phyloP scores from a whole-genome alignment of 257 asterid genomes.

The Solanum pinnatisectum region DNA sequence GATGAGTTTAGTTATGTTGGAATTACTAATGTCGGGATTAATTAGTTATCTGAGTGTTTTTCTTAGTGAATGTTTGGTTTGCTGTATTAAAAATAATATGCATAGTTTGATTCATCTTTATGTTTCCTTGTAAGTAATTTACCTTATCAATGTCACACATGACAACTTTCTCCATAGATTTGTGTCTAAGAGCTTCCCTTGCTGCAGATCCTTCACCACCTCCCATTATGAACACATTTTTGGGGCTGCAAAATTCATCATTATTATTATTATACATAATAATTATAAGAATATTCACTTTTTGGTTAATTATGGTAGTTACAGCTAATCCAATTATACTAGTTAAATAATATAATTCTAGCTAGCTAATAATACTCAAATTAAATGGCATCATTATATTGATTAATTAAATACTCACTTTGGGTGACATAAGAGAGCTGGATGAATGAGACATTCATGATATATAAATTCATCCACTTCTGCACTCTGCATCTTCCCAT shows the following conservation, averaged over 20 bases:
- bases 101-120: background rate
- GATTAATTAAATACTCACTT: slow-evolving; percentile 29
- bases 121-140: background rate
- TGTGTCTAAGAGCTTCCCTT: slow-evolving; percentile 89
- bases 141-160: slow-evolving; percentile 99
- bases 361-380: background rate
- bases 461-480: slow-evolving; percentile 92
- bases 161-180: slow-evolving; percentile 66
- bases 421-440: slow-evolving; percentile 86
- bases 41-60: background rate
- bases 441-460: slow-evolving; percentile 95
- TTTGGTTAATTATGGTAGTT: background rate
- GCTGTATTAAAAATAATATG: background rate
- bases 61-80: too few relatives aligned
- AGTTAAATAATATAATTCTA: background rate
- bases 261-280: background rate
- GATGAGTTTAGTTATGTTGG: too few relatives aligned
- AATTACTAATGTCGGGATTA: too few relatives aligned
- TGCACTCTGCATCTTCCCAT: slow-evolving; percentile 99
- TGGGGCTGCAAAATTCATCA: slow-evolving; percentile 45
- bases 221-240: slow-evolving; percentile 79
- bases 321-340: background rate
- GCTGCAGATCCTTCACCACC: slow-evolving; percentile 99
- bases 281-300: background rate
- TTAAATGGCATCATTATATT: background rate